Evolutionary conservation across 805 yeast species (phyloP), one percentile per base, ranked within the genome.

Genomic region (Cyberlindnera meyerae): DNA sequence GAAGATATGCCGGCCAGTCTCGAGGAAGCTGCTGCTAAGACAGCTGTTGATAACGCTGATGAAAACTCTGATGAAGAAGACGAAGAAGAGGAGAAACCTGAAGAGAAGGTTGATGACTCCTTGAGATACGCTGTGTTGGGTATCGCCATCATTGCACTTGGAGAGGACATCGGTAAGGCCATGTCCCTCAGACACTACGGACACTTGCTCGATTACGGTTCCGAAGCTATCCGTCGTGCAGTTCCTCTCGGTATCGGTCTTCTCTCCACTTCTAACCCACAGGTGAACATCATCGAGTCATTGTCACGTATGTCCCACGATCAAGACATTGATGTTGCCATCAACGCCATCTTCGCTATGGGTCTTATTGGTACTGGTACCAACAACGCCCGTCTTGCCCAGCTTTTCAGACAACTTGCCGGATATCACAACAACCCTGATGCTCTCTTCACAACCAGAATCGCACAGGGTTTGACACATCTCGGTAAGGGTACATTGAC

Each of bases 321-420:
- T 56, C 80, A 86, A 39, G 97, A 93, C 60, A 66, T 85, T 50
- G 95, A 86, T 55, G 96, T 93, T 37, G 96, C 97, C 6, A 81
- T 82, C 59, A 93, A 89, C 58, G 88, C 98, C 15, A 88, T 93
- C 46, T 90, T 86, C 54, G 80, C 96, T 29, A 89, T 93, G 97
- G 99, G 99, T 37, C 66, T 93, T 45, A 95, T 90, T 51, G 98
- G 98, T 58, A 93, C 97, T 15, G 99, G 99, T 64, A 93, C 98
- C 20, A 90, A 93, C 64, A 93, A 93, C 59, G 98, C 99, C 7
- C 82, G 99, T 66, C 71, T 93, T 47, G 97, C 97, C 4, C 98
- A 93, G 66, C 71, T 93, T 46, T 73, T 93, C 55, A 78, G 98
- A 62, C 97, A 93, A 63, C 73, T 93, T 51, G 97, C 98, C 1